Base-by-base conservation (phyloP, 2,329 filamentous ascomycete genomes). In the Botrytis medusae region DNA sequence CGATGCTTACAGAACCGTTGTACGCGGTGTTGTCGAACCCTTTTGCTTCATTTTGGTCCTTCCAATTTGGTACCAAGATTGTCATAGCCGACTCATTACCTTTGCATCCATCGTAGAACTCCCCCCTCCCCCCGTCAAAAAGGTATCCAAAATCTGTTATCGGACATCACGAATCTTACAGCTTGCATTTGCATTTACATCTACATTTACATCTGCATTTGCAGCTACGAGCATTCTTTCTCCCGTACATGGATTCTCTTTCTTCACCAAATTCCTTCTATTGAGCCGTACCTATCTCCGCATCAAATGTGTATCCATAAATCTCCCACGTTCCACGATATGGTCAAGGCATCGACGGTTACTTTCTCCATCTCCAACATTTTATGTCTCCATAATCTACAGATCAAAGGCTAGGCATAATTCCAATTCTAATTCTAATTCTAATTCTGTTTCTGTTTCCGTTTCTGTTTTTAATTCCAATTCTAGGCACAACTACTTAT, bases 1-100 rank as follows among this genome's bases (percentile, higher is more conserved):
- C 25, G 44, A 34, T 62, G 34, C 44, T 16, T 51, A 42, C 69
- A 71, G 44, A 64, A 71, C 44, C 29, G 57, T 71, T 71, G 69
- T 71, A 64, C 44, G 46, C 44, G 34, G 60, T 54, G 44, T 71
- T n/a, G 32, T 67, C 29, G 22, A 51, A 37, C 22, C 10, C 22
- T 42, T 62, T 42, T 7, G n/a, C 34, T 40, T 59, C 54, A 22
- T 60, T 34, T 34, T 32, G 32, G n/a, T 60, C 40, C 67, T 69
- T 54, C 54, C 48, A 29, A 7, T 32, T 57, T 42, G 54, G 34
- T 62, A 42, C 25, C 10, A n/a, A 40, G 20, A 29, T 62, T 10
- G 37, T 9, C 60, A 37, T 61, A 68, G 22, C 18, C 40, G 40
- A 59, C 34, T 22, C 51, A 59, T 25, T 32, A 40, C 37, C 10